Conservation (phyloP, 176 grass and related monocot genomes). For the Oryza meyeriana region DNA sequence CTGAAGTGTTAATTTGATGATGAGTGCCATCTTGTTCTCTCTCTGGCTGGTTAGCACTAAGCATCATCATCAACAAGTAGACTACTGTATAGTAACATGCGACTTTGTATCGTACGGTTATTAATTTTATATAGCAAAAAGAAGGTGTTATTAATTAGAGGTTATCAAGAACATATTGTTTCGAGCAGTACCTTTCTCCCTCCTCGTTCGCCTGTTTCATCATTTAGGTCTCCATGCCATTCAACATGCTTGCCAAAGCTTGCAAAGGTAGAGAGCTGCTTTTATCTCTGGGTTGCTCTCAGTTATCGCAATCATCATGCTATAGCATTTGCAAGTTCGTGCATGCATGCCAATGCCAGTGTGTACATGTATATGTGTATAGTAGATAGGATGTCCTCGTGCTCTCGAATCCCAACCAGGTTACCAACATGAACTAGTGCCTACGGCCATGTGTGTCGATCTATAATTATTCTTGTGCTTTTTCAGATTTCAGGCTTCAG, state of each 20-base stretch:
- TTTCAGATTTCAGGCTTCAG: conserved; percentile 12
- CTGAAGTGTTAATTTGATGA: not conserved
- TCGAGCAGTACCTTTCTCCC: conserved; percentile 30
- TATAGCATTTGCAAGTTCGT: conserved; percentile 2
- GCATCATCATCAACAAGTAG: conserved; percentile 26
- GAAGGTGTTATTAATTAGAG: not conserved
- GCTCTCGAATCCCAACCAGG: conserved; percentile 57
- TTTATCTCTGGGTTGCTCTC: conserved; percentile 63
- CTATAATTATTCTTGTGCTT: conserved; percentile 29
- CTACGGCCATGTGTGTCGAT: conserved; percentile 42
- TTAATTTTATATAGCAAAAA: not conserved
- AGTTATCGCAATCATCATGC: conserved; percentile 43
- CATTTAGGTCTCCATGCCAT: conserved; percentile 40
- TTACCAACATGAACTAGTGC: conserved; percentile 55
- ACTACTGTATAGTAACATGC: not conserved
- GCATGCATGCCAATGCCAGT: not conserved
- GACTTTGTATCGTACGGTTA: conserved; percentile 10
- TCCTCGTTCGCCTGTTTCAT: conserved; percentile 44
- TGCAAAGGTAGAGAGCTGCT: conserved; percentile 39
- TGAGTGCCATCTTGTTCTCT: not conserved
- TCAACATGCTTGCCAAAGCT: conserved; percentile 43
- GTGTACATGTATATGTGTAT: not conserved
- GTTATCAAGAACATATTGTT: not conserved
- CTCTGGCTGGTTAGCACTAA: conserved; percentile 17
- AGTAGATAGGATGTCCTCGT: not conserved